Evolutionary conservation across 164 flowering plant genomes (phyloP).

Genomic region (Nymphaea colorata): DNA sequence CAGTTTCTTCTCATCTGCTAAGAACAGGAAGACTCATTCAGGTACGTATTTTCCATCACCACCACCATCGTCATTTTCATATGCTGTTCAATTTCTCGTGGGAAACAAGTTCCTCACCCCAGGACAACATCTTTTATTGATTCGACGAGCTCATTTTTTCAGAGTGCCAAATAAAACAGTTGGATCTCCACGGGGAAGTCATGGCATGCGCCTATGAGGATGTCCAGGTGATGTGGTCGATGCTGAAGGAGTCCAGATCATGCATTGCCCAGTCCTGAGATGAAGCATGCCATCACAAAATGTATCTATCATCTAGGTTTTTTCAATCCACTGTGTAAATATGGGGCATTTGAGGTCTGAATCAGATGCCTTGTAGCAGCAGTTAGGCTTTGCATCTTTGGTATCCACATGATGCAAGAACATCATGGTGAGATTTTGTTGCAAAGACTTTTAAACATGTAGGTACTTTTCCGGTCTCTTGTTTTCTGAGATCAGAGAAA

Average conservation of each 20-base stretch:
- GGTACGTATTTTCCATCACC: slow-evolving; percentile 5
- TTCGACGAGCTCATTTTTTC: slow-evolving; percentile 4
- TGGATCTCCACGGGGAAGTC: slow-evolving; percentile 67
- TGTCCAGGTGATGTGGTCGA: slow-evolving; percentile 87
- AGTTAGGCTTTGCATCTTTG: not conserved
- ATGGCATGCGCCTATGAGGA: slow-evolving; percentile 84
- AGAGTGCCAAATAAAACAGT: slow-evolving; percentile 26
- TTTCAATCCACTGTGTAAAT: not conserved
- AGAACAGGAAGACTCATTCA: slow-evolving; percentile 18
- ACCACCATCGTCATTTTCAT: too few relatives aligned
- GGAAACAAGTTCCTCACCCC: too few relatives aligned
- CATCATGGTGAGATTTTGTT: not conserved
- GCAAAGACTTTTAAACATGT: too few relatives aligned
- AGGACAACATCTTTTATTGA: too few relatives aligned
- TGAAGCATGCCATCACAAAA: not conserved
- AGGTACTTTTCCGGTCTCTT: too few relatives aligned
- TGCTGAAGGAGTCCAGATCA: slow-evolving; percentile 26
- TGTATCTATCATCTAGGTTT: not conserved
- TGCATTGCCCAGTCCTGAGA: not conserved
- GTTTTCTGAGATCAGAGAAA: not conserved
- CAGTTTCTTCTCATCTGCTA: slow-evolving; percentile 23
- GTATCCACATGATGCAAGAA: not conserved
- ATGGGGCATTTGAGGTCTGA: not conserved
- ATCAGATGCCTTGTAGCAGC: not conserved
- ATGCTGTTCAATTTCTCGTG: too few relatives aligned